Percentiles rank a stretch among this genome's conserved stretches.
Evolutionary conservation across 139 green algal genomes (phyloP).

Genomic region (Chlorella sp.): DNA sequence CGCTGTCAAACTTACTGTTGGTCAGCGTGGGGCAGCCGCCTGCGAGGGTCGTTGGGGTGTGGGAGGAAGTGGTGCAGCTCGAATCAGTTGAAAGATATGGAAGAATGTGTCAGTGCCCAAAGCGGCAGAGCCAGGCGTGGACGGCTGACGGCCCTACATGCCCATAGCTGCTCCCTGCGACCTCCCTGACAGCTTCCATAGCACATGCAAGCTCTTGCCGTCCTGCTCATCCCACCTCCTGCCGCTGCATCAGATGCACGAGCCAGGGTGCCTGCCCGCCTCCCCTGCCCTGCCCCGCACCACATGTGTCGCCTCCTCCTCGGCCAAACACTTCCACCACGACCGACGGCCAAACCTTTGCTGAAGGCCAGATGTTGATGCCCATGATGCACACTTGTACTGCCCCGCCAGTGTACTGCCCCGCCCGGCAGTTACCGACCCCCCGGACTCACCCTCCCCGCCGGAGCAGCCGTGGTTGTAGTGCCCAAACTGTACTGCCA

Average conservation of each 20-base stretch:
- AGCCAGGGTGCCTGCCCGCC: too few relatives aligned
- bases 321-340: too few relatives aligned
- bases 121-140: background rate
- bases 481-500: conserved; percentile 78
- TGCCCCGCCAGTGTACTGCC: too few relatives aligned
- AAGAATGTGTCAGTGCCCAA: too few relatives aligned
- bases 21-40: conserved; percentile 80
- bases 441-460: conserved; percentile 71
- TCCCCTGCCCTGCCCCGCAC: too few relatives aligned
- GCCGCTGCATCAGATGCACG: too few relatives aligned
- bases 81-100: background rate
- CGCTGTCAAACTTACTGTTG: conserved; percentile 57
- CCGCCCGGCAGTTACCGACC: background rate
- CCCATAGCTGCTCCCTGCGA: too few relatives aligned
- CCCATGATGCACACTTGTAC: background rate
- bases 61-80: background rate
- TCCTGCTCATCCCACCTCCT: too few relatives aligned
- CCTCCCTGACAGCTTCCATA: background rate
- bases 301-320: too few relatives aligned
- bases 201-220: too few relatives aligned
- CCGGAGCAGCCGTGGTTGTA: conserved; percentile 70
- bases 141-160: background rate
- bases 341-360: too few relatives aligned
- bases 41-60: conserved; percentile 33
- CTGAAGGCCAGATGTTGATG: too few relatives aligned